phyloP scores from a whole-genome alignment of 1,284 basidiomycete species.

The Ceratobasidium sp. region DNA sequence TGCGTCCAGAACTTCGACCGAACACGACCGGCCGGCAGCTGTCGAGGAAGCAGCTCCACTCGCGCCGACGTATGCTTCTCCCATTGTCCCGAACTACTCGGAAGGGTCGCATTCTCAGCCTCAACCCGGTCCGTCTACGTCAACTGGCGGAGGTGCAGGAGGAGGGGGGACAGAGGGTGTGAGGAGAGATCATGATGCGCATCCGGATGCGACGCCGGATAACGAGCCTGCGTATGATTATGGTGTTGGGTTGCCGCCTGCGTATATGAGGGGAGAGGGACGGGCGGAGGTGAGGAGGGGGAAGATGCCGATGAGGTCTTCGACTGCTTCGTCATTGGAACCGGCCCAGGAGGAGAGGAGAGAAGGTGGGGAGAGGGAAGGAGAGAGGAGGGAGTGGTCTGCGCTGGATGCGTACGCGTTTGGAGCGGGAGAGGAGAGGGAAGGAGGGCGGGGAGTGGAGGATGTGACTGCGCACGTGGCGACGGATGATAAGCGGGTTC shows the following conservation, averaged over 20 bases:
- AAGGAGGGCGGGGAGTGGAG: background rate
- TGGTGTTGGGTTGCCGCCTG: slow-evolving; percentile 30
- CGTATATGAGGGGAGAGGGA: slow-evolving; percentile 25
- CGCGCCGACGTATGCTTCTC: background rate
- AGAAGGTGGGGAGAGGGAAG: background rate
- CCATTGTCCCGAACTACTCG: slow-evolving; percentile 18
- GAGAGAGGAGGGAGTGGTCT: background rate
- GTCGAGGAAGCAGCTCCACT: background rate
- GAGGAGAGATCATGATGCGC: slow-evolving; percentile 20
- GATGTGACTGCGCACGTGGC: slow-evolving; percentile 26
- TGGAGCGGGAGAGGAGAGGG: background rate
- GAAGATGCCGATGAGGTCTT: slow-evolving; percentile 17
- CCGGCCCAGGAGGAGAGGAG: background rate
- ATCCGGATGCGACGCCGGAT: slow-evolving; percentile 23
- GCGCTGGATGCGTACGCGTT: slow-evolving; percentile 22
- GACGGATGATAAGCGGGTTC: slow-evolving; percentile 32
- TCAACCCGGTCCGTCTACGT: slow-evolving; percentile 5
- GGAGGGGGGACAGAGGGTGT: background rate
- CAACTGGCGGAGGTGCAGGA: background rate
- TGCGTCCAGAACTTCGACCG: background rate
- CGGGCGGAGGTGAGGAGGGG: slow-evolving; percentile 22
- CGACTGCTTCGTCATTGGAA: no score
- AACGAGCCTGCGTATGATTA: slow-evolving; percentile 35
- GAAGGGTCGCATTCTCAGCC: background rate
- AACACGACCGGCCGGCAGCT: background rate